These are phyloP conservation scores for Annulohypoxylon bovei DNA, from an alignment of 495 filamentous ascomycete species.

Conservation along the genomic window DNA sequence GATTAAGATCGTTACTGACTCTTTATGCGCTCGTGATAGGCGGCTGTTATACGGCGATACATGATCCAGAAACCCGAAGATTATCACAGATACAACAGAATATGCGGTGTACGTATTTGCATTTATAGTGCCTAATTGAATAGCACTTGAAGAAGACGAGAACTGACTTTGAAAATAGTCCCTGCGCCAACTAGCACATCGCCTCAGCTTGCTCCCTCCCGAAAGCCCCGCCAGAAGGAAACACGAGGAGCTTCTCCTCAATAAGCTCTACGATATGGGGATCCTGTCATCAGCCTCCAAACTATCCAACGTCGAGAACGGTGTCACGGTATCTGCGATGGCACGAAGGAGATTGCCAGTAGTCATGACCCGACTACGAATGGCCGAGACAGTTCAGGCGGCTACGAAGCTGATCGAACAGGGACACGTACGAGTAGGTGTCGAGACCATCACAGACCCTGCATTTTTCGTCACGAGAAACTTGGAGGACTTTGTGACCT, in stretches of 20 bases:
- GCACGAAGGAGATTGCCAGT: constrained; percentile 83
- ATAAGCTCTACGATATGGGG: constrained; percentile 92
- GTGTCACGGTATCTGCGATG: constrained; percentile 85
- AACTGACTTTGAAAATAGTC: constrained; percentile 56
- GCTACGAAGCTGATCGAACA: constrained; percentile 91
- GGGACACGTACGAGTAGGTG: constrained; percentile 92
- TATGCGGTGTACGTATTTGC: constrained; percentile 72
- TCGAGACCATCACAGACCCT: constrained; percentile 89
- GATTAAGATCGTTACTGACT: not conserved
- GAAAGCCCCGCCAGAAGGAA: constrained; percentile 78
- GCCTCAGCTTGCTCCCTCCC: constrained; percentile 79
- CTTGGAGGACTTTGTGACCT: constrained; percentile 97
- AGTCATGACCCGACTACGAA: constrained; percentile 84
- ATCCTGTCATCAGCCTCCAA: constrained; percentile 77
- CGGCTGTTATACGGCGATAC: constrained; percentile 83
- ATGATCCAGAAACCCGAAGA: constrained; percentile 86
- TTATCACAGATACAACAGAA: constrained; percentile 85
- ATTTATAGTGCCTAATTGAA: not conserved
- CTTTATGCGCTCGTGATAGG: constrained; percentile 29
- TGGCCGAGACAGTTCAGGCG: constrained; percentile 87
- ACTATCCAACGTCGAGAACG: constrained; percentile 84
- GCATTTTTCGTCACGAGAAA: constrained; percentile 78
- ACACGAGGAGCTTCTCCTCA: constrained; percentile 82
- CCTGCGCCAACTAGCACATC: constrained; percentile 87
- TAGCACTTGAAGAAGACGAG: not conserved